These are phyloP conservation scores for Grosmannia clavigera DNA, from an alignment of 2,329 filamentous ascomycete species.

Conservation along the genomic window DNA sequence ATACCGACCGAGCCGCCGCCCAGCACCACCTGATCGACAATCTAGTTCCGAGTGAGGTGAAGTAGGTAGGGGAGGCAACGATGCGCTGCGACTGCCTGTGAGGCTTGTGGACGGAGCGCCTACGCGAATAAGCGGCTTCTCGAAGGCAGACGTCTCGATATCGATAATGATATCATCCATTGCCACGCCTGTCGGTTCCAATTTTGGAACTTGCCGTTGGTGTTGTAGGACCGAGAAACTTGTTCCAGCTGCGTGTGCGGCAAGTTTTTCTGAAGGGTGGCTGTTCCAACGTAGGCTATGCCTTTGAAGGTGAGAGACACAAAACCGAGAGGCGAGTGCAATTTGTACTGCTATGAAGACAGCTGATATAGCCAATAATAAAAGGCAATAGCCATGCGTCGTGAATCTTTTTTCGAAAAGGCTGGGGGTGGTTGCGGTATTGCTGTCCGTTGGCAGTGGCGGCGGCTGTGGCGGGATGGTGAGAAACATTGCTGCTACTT, in stretches of 20 bases:
- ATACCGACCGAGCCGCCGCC: constrained; percentile 8
- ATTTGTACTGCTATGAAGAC: neutral
- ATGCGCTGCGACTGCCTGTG: neutral
- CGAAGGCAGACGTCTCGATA: neutral
- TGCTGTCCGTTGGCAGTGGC: neutral
- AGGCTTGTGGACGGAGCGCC: neutral
- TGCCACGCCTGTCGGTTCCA: neutral
- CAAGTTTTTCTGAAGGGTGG: neutral
- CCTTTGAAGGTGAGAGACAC: neutral
- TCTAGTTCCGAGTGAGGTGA: neutral
- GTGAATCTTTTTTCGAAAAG: too few relatives aligned
- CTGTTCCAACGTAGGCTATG: neutral
- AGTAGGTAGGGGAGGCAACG: neutral
- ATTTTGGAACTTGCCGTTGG: neutral
- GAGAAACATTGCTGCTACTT: neutral
- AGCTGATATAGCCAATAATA: neutral
- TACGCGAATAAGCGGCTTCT: neutral
- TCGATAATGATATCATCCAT: neutral
- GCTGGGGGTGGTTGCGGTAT: too few relatives aligned
- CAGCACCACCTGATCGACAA: neutral
- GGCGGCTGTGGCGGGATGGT: neutral
- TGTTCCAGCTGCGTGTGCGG: neutral
- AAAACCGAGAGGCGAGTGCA: neutral
- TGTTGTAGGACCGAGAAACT: neutral
- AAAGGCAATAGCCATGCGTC: neutral